These are phyloP conservation scores for Periglandula ipomoeae DNA, from an alignment of 2,329 filamentous ascomycete species.

Conservation along the genomic window DNA sequence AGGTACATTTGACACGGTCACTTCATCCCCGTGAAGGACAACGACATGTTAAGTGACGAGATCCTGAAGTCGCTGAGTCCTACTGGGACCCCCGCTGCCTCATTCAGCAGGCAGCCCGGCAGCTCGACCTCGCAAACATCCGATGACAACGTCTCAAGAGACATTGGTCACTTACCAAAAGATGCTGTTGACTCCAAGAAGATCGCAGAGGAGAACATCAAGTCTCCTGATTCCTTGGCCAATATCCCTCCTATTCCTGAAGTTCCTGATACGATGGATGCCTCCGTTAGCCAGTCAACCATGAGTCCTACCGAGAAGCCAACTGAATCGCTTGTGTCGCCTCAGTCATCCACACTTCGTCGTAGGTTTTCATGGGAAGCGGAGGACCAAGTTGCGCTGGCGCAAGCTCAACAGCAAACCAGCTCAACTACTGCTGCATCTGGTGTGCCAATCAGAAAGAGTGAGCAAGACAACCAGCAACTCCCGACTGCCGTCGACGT, in stretches of 20 bases:
- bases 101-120: conserved; percentile 9
- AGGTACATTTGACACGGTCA: conserved; percentile 37
- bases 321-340: conserved; percentile 1
- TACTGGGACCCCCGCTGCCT: conserved; percentile 18
- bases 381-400: conserved; percentile 21
- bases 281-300: background rate
- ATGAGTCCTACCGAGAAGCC: background rate
- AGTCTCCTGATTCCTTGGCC: background rate
- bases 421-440: background rate
- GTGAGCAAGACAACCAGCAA: background rate
- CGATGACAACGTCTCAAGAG: conserved; percentile 23
- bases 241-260: background rate
- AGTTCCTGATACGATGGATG: background rate
- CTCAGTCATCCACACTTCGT: conserved; percentile 11
- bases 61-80: conserved; percentile 63
- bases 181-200: conserved; percentile 60
- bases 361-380: conserved; percentile 31
- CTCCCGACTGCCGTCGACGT: background rate
- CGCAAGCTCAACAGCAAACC: background rate
- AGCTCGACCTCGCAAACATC: conserved; percentile 13
- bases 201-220: conserved; percentile 20
- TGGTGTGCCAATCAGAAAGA: background rate
- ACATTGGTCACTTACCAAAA: conserved; percentile 54
- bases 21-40: conserved; percentile 55
- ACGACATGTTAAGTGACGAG: conserved; percentile 62